phyloP scores from a whole-genome alignment of 108 stramenopile genomes.

The Pseudonitzschia delicatissima region DNA sequence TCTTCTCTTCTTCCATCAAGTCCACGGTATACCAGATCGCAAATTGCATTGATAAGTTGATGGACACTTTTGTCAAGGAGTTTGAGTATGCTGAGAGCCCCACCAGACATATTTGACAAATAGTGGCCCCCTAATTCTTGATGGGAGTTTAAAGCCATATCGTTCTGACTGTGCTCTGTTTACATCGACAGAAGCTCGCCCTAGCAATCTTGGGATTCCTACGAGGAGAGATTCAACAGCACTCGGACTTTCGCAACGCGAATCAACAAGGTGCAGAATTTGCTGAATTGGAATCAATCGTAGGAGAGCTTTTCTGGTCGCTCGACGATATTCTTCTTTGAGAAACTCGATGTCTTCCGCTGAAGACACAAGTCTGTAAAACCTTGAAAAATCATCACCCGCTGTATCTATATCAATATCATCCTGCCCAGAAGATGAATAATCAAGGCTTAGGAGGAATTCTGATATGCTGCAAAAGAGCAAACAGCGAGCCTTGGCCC shows the following conservation, averaged over 20 bases:
- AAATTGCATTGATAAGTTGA: constrained; percentile 10
- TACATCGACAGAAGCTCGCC: constrained; percentile 14
- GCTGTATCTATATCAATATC: constrained; percentile 15
- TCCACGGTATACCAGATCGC: not conserved
- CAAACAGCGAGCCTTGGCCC: constrained; percentile 12
- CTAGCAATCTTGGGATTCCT: constrained; percentile 46
- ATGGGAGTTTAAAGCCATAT: not conserved
- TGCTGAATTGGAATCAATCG: constrained; percentile 44
- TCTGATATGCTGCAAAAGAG: constrained; percentile 15
- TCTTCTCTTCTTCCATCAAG: not conserved
- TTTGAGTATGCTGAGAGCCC: not conserved
- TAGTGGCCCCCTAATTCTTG: constrained; percentile 32
- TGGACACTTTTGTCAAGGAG: constrained; percentile 22
- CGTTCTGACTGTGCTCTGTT: not conserved
- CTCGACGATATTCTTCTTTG: constrained; percentile 23
- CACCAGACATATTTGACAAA: constrained; percentile 22
- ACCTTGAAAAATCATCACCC: constrained; percentile 12
- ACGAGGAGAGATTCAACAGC: constrained; percentile 43
- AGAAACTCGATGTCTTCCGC: constrained; percentile 37
- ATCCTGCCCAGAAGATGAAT: not conserved
- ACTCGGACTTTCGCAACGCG: constrained; percentile 6
- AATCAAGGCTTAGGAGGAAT: constrained; percentile 23
- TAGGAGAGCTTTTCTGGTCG: constrained; percentile 47
- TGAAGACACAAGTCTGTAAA: constrained; percentile 31
- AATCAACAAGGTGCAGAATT: constrained; percentile 21